Percentiles rank a stretch among this genome's conserved stretches.
Conservation (phyloP, 192 early-diverging fungal genomes). For the Pilobolus umbonatus region DNA sequence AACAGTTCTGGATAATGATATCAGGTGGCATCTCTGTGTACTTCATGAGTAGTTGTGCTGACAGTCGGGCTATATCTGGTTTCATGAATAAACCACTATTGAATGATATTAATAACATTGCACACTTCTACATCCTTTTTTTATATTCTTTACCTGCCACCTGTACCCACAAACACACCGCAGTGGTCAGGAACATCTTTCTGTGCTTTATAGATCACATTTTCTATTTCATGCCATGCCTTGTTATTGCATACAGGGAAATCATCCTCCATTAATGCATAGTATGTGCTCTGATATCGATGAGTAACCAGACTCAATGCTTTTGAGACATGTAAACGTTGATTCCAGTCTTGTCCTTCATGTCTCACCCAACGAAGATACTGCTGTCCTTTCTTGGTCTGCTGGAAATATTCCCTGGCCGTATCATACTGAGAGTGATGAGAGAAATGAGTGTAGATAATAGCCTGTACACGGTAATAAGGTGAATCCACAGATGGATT, state of each 20-base stretch:
- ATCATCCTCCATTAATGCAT: slow-evolving; percentile 49
- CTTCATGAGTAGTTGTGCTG: slow-evolving; percentile 29
- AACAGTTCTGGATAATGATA: slow-evolving; percentile 50
- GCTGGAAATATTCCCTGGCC: slow-evolving; percentile 29
- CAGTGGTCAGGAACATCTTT: slow-evolving; percentile 40
- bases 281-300: slow-evolving; percentile 35
- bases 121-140: not conserved
- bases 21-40: slow-evolving; percentile 40
- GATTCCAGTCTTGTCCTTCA: slow-evolving; percentile 43
- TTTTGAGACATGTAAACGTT: slow-evolving; percentile 43
- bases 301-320: slow-evolving; percentile 36
- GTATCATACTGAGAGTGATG: slow-evolving; percentile 41
- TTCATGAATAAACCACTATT: slow-evolving; percentile 35
- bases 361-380: slow-evolving; percentile 45
- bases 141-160: slow-evolving; percentile 36
- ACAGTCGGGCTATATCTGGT: slow-evolving; percentile 22
- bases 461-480: slow-evolving; percentile 43
- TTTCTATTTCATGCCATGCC: slow-evolving; percentile 46
- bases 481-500: slow-evolving; percentile 33
- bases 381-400: slow-evolving; percentile 37
- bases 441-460: slow-evolving; percentile 50
- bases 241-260: slow-evolving; percentile 46
- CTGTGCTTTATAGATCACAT: slow-evolving; percentile 43
- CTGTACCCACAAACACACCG: slow-evolving; percentile 52
- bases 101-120: not conserved